Evolutionary conservation across 139 green algal genomes (phyloP).

Genomic region (Chlorella sp.): DNA sequence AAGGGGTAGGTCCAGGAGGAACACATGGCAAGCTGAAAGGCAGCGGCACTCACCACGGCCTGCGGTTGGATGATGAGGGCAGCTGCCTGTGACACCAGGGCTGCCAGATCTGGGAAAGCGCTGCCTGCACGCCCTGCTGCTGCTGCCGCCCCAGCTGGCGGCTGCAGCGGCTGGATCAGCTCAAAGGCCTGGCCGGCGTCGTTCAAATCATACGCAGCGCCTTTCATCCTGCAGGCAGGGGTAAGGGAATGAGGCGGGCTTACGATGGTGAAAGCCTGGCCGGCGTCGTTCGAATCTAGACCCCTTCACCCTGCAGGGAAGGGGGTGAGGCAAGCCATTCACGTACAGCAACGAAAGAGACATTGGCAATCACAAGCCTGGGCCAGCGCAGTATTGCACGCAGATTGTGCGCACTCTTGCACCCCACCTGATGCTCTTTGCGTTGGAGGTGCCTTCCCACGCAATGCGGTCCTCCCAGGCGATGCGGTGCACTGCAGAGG

Average conservation of each 20-base stretch:
- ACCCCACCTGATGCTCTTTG: not conserved
- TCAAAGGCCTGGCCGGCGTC: conserved; percentile 44
- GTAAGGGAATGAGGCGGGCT: not conserved
- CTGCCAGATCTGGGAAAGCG: not conserved
- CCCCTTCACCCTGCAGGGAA: not conserved
- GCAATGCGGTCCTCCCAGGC: conserved; percentile 33
- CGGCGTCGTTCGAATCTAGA: not conserved
- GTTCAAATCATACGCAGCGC: conserved; percentile 38
- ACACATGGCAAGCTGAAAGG: not conserved
- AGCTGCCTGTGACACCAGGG: not conserved
- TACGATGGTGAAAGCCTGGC: not conserved
- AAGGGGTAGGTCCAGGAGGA: not conserved
- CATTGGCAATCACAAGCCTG: not conserved
- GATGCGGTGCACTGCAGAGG: not conserved
- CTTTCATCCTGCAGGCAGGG: not conserved
- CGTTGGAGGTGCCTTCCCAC: conserved; percentile 15
- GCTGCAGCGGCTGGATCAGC: not conserved
- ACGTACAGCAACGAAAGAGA: not conserved
- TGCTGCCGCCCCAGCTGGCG: not conserved
- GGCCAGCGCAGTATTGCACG: too few relatives aligned
- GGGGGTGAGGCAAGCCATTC: not conserved
- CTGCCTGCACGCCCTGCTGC: not conserved
- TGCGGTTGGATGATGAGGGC: conserved; percentile 14
- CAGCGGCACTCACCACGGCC: not conserved
- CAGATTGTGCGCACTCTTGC: not conserved